phyloP scores from a whole-genome alignment of 257 asterid species.

The Ligustrum vulgare region DNA sequence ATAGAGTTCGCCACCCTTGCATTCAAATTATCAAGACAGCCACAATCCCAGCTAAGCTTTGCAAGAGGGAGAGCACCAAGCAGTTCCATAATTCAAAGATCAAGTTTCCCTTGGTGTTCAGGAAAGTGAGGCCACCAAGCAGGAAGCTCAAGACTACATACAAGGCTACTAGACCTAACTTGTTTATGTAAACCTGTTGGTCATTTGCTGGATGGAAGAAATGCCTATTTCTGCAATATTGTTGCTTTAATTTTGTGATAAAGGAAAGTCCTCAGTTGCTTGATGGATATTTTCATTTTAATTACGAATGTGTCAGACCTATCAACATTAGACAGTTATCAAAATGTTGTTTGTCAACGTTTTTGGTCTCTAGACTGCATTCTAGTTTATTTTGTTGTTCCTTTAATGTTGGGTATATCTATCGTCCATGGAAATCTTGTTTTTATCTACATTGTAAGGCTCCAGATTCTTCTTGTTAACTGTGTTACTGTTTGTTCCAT shows the following conservation, averaged over 20 bases:
- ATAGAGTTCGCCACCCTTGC: slow-evolving; percentile 78
- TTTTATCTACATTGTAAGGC: not conserved
- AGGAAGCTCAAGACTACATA: slow-evolving; percentile 75
- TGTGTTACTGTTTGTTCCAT: not conserved
- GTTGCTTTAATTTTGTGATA: not conserved
- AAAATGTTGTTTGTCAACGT: not conserved
- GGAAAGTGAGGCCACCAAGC: slow-evolving; percentile 67
- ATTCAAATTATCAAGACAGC: slow-evolving; percentile 93
- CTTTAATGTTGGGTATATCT: not conserved
- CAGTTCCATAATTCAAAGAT: slow-evolving; percentile 80
- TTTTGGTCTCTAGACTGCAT: not conserved
- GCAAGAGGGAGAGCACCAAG: slow-evolving; percentile 89
- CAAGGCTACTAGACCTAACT: slow-evolving; percentile 67
- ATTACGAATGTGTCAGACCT: not conserved
- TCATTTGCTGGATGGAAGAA: not conserved
- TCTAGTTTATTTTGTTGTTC: not conserved
- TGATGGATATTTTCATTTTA: not conserved
- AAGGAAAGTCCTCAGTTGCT: not conserved
- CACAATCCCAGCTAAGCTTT: slow-evolving; percentile 80
- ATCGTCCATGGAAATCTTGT: not conserved
- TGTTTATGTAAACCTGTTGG: slow-evolving; percentile 46
- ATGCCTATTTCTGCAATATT: not conserved
- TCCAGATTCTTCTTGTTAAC: not conserved
- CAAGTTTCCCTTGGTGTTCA: slow-evolving; percentile 73
- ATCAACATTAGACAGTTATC: not conserved